Evolutionary conservation across 2,329 filamentous ascomycete genomes (phyloP).

Genomic region (Juglanconis sp.): DNA sequence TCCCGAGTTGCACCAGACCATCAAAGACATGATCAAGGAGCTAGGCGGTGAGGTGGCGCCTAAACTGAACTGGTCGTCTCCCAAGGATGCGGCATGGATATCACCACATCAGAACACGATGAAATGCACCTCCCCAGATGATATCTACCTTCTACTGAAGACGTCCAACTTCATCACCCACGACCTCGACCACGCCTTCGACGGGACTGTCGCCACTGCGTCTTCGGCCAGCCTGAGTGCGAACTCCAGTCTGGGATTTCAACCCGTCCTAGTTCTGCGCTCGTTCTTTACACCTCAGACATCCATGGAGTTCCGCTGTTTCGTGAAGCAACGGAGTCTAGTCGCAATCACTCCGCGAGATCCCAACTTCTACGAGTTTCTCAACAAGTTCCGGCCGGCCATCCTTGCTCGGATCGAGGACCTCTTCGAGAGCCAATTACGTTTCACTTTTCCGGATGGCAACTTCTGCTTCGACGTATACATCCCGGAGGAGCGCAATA

Average conservation of each 20-base stretch:
- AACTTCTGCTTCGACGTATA: slow-evolving; percentile 93
- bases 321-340: slow-evolving; percentile 78
- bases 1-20: slow-evolving; percentile 70
- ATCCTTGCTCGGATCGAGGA: slow-evolving; percentile 66
- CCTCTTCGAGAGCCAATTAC: slow-evolving; percentile 74
- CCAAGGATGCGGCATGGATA: slow-evolving; percentile 96
- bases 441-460: slow-evolving; percentile 76
- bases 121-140: slow-evolving; percentile 83
- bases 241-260: slow-evolving; percentile 43
- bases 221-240: slow-evolving; percentile 25
- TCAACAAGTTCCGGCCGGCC: slow-evolving; percentile 59
- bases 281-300: slow-evolving; percentile 88
- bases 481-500: slow-evolving; percentile 58
- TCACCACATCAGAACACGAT: slow-evolving; percentile 79
- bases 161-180: slow-evolving; percentile 93
- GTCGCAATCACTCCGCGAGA: slow-evolving; percentile 86
- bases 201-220: slow-evolving; percentile 56
- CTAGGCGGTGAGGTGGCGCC: slow-evolving; percentile 84
- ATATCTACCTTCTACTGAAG: slow-evolving; percentile 91
- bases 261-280: slow-evolving; percentile 78
- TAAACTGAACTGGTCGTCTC: slow-evolving; percentile 96
- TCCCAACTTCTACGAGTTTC: slow-evolving; percentile 84
- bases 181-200: slow-evolving; percentile 89
- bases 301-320: slow-evolving; percentile 91
- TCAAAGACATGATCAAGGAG: slow-evolving; percentile 74